Evolutionary conservation across 169 alveolate species (phyloP), one percentile per base, ranked within the genome.

Genomic region (Theileria orientalis): DNA sequence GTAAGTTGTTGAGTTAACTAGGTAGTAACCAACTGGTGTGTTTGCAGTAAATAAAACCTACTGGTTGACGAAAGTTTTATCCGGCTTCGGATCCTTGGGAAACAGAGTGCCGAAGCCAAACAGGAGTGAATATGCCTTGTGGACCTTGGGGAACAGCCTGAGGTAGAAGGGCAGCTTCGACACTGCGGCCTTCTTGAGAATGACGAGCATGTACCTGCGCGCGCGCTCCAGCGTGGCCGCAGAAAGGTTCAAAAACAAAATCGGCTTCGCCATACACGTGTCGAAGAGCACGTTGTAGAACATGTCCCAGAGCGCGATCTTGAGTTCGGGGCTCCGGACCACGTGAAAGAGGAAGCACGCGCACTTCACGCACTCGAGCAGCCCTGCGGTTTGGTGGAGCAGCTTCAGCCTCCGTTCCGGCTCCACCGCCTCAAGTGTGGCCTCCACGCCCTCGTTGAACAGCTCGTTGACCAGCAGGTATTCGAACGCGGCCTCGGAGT

Each of bases 1-100:
- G n/a, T n/a, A n/a, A n/a, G n/a, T n/a, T n/a, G n/a, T n/a, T n/a
- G n/a, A n/a, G n/a, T n/a, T n/a, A n/a, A n/a, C n/a, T n/a, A n/a
- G n/a, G n/a, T n/a, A n/a, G n/a, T n/a, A n/a, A n/a, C n/a, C n/a
- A n/a, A n/a, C n/a, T n/a, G n/a, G n/a, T n/a, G n/a, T n/a, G n/a
- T n/a, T n/a, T 44, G 52, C 14, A 16, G 16, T 44, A 37, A 37
- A 7, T 32, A 62, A 63, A 33, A 33, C 72, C 16, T 63, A 63
- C 72, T 27, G 40, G 21, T 51, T 68, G 7, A 49, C 69, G 13
- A 79, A 54, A 37, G 3, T 46, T 23, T 32, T 46, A n/a, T 79
- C 77, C n/a, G 87, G 87, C 44, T 33, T 57, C n/a, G 71, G 52
- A 37, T 79, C 87, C 16, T 46, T 71, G 16, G 61, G 71, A 42